These are phyloP conservation scores for Fusarium domesticum DNA, from an alignment of 2,329 filamentous ascomycete species.

Conservation along the genomic window DNA sequence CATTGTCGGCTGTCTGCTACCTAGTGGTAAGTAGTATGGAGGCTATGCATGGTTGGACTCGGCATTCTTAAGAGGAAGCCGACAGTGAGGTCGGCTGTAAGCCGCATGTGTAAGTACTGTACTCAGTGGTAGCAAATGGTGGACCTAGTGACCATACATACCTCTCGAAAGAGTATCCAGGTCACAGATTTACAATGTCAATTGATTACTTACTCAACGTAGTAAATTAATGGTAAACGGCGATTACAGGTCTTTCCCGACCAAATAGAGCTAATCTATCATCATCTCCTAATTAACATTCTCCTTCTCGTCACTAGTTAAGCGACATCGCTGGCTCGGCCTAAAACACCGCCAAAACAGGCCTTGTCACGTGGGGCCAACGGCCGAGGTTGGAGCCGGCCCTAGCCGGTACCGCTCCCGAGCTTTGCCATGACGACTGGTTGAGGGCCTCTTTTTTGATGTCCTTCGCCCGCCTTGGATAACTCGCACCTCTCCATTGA, in stretches of 20 bases:
- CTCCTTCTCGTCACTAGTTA: too few relatives aligned
- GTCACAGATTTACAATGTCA: too few relatives aligned
- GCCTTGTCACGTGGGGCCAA: constrained; percentile 35
- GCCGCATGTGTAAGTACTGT: neutral
- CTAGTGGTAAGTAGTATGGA: constrained; percentile 3
- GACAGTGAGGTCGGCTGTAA: constrained; percentile 5
- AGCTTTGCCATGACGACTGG: constrained; percentile 29
- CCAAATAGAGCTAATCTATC: neutral
- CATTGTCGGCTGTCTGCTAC: neutral
- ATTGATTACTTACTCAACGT: too few relatives aligned
- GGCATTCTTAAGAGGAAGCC: constrained; percentile 18
- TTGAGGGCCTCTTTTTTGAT: constrained; percentile 18
- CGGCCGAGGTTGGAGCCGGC: constrained; percentile 44
- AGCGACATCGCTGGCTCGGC: constrained; percentile 19
- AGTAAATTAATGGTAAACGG: too few relatives aligned
- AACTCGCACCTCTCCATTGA: constrained; percentile 25
- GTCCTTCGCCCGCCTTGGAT: constrained; percentile 18
- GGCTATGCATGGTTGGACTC: constrained; percentile 15
- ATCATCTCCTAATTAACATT: too few relatives aligned
- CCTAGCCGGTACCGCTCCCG: constrained; percentile 40
- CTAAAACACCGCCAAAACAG: constrained; percentile 5
- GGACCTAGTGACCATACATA: too few relatives aligned
- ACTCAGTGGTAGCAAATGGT: too few relatives aligned
- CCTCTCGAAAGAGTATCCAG: too few relatives aligned
- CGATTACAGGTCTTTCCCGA: too few relatives aligned